A percentile compares a stretch with the other conserved stretches of the same genome.
Conservation (phyloP, 192 early-diverging fungal genomes). For the Geranomyces michiganensis region DNA sequence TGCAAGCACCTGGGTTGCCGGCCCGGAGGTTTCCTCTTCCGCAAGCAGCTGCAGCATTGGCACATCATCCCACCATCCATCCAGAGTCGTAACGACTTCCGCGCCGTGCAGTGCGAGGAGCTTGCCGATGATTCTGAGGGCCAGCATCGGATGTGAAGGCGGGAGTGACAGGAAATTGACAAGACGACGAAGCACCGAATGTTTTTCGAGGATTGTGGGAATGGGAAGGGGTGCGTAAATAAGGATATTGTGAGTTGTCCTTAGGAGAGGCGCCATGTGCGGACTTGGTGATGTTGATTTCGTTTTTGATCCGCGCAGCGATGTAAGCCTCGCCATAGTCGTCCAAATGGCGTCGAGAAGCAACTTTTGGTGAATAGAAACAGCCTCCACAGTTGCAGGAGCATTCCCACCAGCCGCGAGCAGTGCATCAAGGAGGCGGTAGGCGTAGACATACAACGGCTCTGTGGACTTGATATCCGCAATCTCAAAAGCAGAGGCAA, state of each 20-base stretch:
- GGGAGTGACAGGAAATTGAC: conserved; percentile 9
- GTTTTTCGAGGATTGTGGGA: background rate
- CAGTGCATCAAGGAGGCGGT: background rate
- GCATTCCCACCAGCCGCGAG: background rate
- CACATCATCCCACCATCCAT: conserved; percentile 38
- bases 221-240: conserved; percentile 1
- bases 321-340: background rate
- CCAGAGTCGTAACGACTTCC: conserved; percentile 10
- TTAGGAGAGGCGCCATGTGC: conserved; percentile 8
- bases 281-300: background rate
- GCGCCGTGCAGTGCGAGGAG: conserved; percentile 13
- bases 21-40: background rate
- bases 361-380: background rate
- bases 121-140: background rate
- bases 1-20: conserved; percentile 11
- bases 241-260: conserved; percentile 17
- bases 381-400: background rate
- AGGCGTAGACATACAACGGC: background rate
- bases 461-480: background rate
- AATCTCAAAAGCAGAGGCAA: background rate
- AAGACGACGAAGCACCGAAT: conserved; percentile 13
- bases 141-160: background rate
- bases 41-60: conserved; percentile 21
- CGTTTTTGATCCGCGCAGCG: background rate
- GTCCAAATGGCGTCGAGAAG: conserved; percentile 20